Percentiles rank a stretch among this genome's conserved stretches.
Evolutionary conservation across 148 eudicot species (phyloP).

Genomic region (Vaccinium macrocarpon): DNA sequence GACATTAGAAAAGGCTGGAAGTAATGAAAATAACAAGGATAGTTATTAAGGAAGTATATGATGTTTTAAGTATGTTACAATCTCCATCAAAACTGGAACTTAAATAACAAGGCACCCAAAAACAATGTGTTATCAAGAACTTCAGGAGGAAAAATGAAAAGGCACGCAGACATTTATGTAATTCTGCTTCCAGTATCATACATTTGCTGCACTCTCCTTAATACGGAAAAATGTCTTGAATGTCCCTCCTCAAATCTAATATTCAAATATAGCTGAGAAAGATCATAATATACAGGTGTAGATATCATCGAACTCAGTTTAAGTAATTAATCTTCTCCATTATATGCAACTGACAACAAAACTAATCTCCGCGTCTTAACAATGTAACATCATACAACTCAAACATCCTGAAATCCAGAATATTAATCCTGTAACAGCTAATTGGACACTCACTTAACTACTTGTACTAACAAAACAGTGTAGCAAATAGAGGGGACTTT

Average conservation of each 20-base stretch:
- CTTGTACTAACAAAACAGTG: background rate
- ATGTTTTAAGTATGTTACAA: too few species aligned
- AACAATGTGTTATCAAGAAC: too few species aligned
- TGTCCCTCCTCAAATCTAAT: background rate
- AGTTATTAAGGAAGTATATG: too few species aligned
- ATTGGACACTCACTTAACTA: background rate
- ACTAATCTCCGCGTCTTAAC: background rate
- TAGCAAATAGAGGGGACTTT: background rate
- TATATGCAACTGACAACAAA: background rate
- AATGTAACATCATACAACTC: background rate
- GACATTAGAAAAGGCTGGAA: too few species aligned
- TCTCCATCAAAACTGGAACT: too few species aligned
- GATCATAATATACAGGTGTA: background rate
- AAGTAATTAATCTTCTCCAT: background rate
- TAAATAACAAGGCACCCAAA: too few species aligned
- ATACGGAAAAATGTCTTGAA: too few species aligned
- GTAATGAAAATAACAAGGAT: too few species aligned
- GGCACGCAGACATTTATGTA: too few species aligned
- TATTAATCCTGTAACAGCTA: background rate
- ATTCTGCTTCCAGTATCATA: too few species aligned
- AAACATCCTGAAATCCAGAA: background rate
- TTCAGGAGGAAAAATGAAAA: too few species aligned
- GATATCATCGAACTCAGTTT: background rate
- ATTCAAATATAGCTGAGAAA: background rate
- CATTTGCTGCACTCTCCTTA: too few species aligned